Conservation (phyloP, 75 land plant species). For the Cupressus sempervirens region DNA sequence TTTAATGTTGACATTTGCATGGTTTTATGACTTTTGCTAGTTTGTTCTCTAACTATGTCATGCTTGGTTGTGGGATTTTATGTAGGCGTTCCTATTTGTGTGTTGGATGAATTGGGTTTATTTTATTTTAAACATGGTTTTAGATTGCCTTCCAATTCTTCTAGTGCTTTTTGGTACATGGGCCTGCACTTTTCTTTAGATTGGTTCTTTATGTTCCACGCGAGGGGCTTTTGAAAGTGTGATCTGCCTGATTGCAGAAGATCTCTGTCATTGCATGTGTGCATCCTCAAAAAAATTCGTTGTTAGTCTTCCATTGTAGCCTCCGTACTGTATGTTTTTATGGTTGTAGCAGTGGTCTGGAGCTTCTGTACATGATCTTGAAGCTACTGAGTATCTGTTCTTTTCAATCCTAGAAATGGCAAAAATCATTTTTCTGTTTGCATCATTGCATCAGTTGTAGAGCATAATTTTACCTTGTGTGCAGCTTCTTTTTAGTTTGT, state of each 20-base stretch:
- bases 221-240: neutral
- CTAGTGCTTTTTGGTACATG: neutral
- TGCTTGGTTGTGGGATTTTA: neutral
- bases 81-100: neutral
- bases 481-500: neutral
- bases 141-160: neutral
- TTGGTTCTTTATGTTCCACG: neutral
- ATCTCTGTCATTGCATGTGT: neutral
- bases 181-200: neutral
- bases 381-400: neutral
- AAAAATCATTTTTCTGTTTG: neutral
- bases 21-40: neutral
- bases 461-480: neutral
- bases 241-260: neutral
- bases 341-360: neutral
- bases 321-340: neutral
- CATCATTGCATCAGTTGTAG: neutral
- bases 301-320: neutral
- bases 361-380: neutral
- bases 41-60: neutral
- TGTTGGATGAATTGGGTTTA: neutral
- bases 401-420: neutral
- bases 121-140: neutral
- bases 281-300: neutral
- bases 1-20: neutral